These are phyloP conservation scores for Leccinum pallidistipes DNA, from an alignment of 1,284 basidiomycete genomes.

Conservation along the genomic window DNA sequence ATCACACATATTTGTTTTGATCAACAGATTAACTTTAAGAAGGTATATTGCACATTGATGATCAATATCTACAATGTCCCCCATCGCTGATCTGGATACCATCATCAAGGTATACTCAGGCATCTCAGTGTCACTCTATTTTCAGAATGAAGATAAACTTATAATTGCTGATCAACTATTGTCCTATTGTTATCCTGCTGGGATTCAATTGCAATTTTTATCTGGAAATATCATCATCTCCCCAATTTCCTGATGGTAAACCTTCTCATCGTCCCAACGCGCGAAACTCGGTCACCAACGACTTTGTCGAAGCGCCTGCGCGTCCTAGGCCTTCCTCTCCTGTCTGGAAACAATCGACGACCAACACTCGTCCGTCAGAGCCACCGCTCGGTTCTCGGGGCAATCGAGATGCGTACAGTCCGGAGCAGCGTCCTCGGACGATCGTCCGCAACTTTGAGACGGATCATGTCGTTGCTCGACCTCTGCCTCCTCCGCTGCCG, in stretches of 20 bases:
- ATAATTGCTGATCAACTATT: too few species aligned
- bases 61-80: too few species aligned
- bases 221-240: too few species aligned
- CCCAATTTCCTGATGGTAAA: background rate
- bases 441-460: constrained; percentile 14
- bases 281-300: constrained; percentile 4
- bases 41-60: too few species aligned
- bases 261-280: background rate
- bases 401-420: constrained; percentile 3
- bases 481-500: background rate
- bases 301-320: constrained; percentile 9
- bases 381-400: constrained; percentile 6
- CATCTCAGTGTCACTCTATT: too few species aligned
- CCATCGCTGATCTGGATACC: too few species aligned
- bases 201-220: too few species aligned
- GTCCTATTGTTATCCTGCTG: too few species aligned
- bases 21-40: too few species aligned
- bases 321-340: constrained; percentile 11
- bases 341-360: constrained; percentile 9
- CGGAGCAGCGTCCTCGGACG: constrained; percentile 9
- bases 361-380: constrained; percentile 8
- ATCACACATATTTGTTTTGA: too few species aligned
- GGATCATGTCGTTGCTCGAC: constrained; percentile 6
- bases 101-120: too few species aligned
- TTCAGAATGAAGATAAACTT: too few species aligned